Base-by-base conservation (phyloP, 106 monocot genomes). In the Dioscorea alata region DNA sequence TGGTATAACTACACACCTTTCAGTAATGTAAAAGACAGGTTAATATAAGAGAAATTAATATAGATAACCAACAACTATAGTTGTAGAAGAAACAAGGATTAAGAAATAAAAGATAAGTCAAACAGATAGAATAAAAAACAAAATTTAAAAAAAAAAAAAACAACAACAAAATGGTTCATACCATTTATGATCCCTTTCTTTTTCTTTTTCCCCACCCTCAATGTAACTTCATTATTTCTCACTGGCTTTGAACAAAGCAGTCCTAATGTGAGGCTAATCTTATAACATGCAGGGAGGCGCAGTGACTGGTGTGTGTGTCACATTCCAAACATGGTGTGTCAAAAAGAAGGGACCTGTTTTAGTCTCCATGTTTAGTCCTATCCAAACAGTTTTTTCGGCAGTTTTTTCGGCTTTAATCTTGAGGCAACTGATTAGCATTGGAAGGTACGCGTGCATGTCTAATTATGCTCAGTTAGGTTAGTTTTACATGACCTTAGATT, bases 331-430 rank as follows among this genome's bases (percentile, higher is more conserved):
- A 17, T 85, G 85, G 85, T 78, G 74, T 56, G 50, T 85, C 16
- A 64, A 63, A 15, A 74, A 75, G 49, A 77, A 74, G 19, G 85
- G 85, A 3, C 85, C 85, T 0, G 78, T 85, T 4, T 61, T 81
- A 13, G 78, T 78, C 18, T 77, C 85, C 48, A 81, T 82, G 65
- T 79, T 82, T 50, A 74, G 35, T 60, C 86, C 86, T 33, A 48
- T 86, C 4, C 66, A 73, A 24, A 87, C 87, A 10, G 58, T 87
- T 6, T 71, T 9, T 52, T 63, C 74, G 19, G 52, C 74, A 22
- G 22, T 80, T 49, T 65, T 87, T 8, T 77, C 87, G 2, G 73
- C 80, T 16, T 33, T 80, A 0, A 50, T 70, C 31, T 71, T 83
- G 16, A 42, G 74, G 12, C 77, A 80, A 68, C 17, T 65, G 8